Evolutionary conservation across 257 asterid species (phyloP).

Genomic region (Ehretia macrophylla): DNA sequence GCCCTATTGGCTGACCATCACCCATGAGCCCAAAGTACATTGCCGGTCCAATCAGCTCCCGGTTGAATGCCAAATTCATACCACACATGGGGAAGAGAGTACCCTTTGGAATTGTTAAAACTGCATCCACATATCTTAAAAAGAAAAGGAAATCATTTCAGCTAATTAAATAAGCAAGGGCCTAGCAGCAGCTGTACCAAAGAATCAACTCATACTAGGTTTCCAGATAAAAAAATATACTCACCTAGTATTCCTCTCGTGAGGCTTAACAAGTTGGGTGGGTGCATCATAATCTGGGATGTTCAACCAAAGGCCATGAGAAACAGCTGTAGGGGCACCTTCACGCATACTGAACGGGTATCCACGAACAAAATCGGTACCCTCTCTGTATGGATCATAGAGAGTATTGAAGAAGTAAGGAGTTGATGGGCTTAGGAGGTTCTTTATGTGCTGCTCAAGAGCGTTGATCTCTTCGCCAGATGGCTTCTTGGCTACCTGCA

Average conservation of each 20-base stretch:
- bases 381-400: constrained; percentile 75
- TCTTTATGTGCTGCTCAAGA: constrained; percentile 76
- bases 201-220: neutral
- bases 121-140: constrained; percentile 71
- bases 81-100: constrained; percentile 80
- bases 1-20: constrained; percentile 86
- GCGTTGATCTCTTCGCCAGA: constrained; percentile 72
- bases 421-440: constrained; percentile 60
- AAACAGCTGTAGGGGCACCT: constrained; percentile 68
- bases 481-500: constrained; percentile 76
- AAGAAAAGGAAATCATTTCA: neutral
- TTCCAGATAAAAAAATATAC: neutral
- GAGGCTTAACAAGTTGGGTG: constrained; percentile 84
- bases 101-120: constrained; percentile 74
- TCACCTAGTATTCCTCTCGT: constrained; percentile 68
- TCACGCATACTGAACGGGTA: constrained; percentile 84
- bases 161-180: neutral
- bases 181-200: no score
- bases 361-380: constrained; percentile 80
- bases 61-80: constrained; percentile 71
- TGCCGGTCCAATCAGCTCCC: constrained; percentile 83
- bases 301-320: constrained; percentile 80
- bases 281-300: constrained; percentile 89
- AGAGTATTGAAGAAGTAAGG: constrained; percentile 79
- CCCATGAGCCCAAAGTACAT: constrained; percentile 95